Conservation (phyloP, 768 basidiomycete genomes). For the Rickenella mellea region DNA sequence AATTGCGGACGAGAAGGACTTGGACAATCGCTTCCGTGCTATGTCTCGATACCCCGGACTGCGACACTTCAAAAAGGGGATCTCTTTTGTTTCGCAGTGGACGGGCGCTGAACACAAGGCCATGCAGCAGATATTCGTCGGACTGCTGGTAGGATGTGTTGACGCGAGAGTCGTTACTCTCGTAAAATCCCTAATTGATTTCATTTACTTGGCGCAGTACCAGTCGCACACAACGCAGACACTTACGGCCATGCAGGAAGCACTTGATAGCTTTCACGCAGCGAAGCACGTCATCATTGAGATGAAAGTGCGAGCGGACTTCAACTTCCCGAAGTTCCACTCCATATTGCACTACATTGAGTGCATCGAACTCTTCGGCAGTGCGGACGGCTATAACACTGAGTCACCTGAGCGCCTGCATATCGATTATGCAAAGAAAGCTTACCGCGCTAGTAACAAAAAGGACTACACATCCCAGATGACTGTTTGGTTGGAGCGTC, state of each 20-base stretch:
- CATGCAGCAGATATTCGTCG: slow-evolving; percentile 19
- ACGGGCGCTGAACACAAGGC: slow-evolving; percentile 33
- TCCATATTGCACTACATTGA: slow-evolving; percentile 10
- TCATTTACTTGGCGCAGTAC: slow-evolving; percentile 11
- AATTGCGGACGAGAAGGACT: slow-evolving; percentile 15
- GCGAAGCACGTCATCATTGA: slow-evolving; percentile 15
- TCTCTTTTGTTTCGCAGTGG: slow-evolving; percentile 30
- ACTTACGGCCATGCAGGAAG: background rate
- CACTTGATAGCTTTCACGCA: slow-evolving; percentile 12
- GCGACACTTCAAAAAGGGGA: slow-evolving; percentile 33
- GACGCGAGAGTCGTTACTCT: slow-evolving; percentile 12
- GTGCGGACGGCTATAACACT: slow-evolving; percentile 19
- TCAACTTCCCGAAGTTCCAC: slow-evolving; percentile 20
- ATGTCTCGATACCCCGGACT: slow-evolving; percentile 22
- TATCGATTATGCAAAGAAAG: slow-evolving; percentile 21
- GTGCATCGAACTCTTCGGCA: slow-evolving; percentile 13
- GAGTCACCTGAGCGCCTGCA: slow-evolving; percentile 22
- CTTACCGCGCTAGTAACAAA: slow-evolving; percentile 20
- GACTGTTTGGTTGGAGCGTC: slow-evolving; percentile 17
- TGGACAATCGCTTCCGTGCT: slow-evolving; percentile 26
- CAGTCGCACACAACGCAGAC: slow-evolving; percentile 3
- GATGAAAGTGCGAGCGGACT: slow-evolving; percentile 5
- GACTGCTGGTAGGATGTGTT: slow-evolving; percentile 16
- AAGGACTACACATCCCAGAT: slow-evolving; percentile 21
- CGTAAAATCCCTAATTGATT: slow-evolving; percentile 15